Evolutionary conservation across 805 yeast species (phyloP), one percentile per base, ranked within the genome.

Genomic region (Candida nanaspora): DNA sequence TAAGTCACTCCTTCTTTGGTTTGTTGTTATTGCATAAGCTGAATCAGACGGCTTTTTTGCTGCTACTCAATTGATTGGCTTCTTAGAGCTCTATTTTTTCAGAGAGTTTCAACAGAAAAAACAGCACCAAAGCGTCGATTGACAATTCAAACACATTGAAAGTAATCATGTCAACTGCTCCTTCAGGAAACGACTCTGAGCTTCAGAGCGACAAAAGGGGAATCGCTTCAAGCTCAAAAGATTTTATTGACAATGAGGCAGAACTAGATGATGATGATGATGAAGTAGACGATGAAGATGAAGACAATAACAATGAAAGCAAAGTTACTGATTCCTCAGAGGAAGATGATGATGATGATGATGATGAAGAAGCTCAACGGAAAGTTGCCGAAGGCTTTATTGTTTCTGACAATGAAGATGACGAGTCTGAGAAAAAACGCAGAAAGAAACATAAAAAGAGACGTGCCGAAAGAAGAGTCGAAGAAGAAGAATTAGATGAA

Each of bases 341-440:
- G 41, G 97, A 89, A 46, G 97, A 88, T 33, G 95, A 85, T 6
- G 95, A 86, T 25, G 66, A 66, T 29, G 89, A 82, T 34, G 94
- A 85, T 41, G 97, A 89, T 45, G 97, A 88, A 32, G 95, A 85
- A 7, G 95, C 86, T 25, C 78, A 84, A 36, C 74, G 82, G 48
- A 76, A 76, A 51, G 82, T 89, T 33, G 77, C 91, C 37, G 95
- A 88, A 46, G 97, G 96, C 0, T 88, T 91, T 61, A 89, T 91
- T 53, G 97, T 86, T 9, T 96, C 88, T 52, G 96, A 86, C 51
- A 96, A 86, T 25, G 95, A 88, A 55, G 96, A 89, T 49, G 96
- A 86, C n/a, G 80, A 71, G 20, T 80, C 70, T 13, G 80, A 66
- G n/a, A 66, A 56, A 50, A 56, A 57, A 52, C 64, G 65, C 48